phyloP scores from a whole-genome alignment of 177 flowering plant genomes.

The Telopea speciosissima region DNA sequence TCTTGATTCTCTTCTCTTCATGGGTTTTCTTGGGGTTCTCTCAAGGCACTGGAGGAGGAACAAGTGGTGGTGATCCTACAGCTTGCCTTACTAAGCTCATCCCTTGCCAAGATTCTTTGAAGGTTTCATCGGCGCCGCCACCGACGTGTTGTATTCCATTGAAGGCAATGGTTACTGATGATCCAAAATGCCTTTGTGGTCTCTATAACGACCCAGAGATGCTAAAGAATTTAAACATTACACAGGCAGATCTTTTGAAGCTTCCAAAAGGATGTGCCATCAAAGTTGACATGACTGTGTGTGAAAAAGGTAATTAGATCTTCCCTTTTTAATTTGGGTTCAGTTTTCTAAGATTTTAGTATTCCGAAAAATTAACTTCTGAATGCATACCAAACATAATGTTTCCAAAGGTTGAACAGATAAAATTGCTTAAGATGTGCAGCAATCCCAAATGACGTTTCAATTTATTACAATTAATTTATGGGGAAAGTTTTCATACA shows the following conservation, averaged over 20 bases:
- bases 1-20: slow-evolving; percentile 1
- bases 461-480: no score
- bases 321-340: no score
- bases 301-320: slow-evolving; percentile 11
- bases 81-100: slow-evolving; percentile 34
- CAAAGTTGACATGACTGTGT: slow-evolving; percentile 23
- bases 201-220: slow-evolving; percentile 23
- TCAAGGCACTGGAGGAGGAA: not conserved
- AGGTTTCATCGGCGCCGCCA: slow-evolving; percentile 19
- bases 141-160: slow-evolving; percentile 35
- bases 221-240: slow-evolving; percentile 26
- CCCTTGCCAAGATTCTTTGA: slow-evolving; percentile 36
- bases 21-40: slow-evolving; percentile 5
- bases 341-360: no score
- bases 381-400: no score
- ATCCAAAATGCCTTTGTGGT: slow-evolving; percentile 31
- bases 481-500: no score
- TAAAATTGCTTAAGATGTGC: no score
- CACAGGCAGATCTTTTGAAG: slow-evolving; percentile 25
- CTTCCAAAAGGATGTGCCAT: slow-evolving; percentile 40
- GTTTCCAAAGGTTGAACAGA: no score
- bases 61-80: not conserved
- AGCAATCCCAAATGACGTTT: no score
- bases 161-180: slow-evolving; percentile 23
- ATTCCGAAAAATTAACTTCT: no score